Conservation (phyloP, 2,329 filamentous ascomycete genomes). For the Aspergillus amoenus region DNA sequence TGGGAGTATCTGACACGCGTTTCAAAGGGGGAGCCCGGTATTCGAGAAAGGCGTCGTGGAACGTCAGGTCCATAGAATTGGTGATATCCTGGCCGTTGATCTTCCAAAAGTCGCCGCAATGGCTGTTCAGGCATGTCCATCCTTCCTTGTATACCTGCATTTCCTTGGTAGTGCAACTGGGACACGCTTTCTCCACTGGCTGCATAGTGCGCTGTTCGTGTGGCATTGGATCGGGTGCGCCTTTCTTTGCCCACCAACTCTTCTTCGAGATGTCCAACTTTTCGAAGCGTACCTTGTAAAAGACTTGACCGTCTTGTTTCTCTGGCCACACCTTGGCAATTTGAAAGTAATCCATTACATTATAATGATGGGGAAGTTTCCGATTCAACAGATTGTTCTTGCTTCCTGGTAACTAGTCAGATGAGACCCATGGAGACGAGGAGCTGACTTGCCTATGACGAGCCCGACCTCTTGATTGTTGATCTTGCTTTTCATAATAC, state of each 20-base stretch:
- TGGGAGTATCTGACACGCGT: conserved; percentile 37
- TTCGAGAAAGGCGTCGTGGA: conserved; percentile 58
- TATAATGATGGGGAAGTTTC: conserved; percentile 58
- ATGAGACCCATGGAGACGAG: neutral
- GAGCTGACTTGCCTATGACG: conserved; percentile 50
- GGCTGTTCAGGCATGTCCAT: conserved; percentile 59
- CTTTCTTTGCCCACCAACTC: conserved; percentile 60
- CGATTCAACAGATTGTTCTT: conserved; percentile 51
- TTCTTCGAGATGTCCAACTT: conserved; percentile 53
- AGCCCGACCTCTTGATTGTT: conserved; percentile 54
- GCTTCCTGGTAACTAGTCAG: conserved; percentile 42
- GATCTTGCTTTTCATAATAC: conserved; percentile 49
- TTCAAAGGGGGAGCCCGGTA: conserved; percentile 47
- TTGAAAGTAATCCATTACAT: conserved; percentile 68
- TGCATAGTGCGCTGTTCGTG: conserved; percentile 30
- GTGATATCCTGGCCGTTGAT: conserved; percentile 31
- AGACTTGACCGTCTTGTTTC: conserved; percentile 43
- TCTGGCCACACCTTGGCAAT: conserved; percentile 70
- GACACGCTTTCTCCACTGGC: conserved; percentile 34
- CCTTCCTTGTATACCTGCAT: conserved; percentile 42
- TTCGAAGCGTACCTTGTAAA: conserved; percentile 62
- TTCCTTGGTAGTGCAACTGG: conserved; percentile 39
- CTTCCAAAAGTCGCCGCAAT: conserved; percentile 59
- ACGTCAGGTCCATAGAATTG: conserved; percentile 40
- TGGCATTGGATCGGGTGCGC: conserved; percentile 24